Evolutionary conservation across 345 rosid genomes (phyloP).

Genomic region (Ceriops tagal): DNA sequence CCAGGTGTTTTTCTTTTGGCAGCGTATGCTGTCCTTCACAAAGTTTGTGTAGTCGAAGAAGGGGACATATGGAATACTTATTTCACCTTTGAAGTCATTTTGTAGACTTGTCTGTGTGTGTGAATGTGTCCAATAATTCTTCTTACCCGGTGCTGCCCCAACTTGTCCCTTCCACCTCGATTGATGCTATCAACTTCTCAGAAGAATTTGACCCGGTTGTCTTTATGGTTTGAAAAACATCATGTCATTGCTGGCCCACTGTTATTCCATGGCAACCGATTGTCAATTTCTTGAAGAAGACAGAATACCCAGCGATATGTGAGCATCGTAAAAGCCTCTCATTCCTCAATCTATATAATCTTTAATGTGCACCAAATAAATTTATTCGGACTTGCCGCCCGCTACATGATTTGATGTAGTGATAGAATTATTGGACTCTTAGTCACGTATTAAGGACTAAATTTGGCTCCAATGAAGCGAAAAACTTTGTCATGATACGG

Average conservation of each 20-base stretch:
- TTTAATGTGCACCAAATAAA: too few species aligned
- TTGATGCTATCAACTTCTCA: constrained; percentile 9
- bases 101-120: constrained; percentile 25
- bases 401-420: too few species aligned
- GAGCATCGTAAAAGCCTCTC: too few species aligned
- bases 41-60: constrained; percentile 29
- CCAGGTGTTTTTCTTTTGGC: constrained; percentile 18
- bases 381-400: too few species aligned
- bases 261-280: neutral
- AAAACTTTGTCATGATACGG: too few species aligned
- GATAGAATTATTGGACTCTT: too few species aligned
- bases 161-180: constrained; percentile 1
- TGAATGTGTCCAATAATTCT: constrained; percentile 14
- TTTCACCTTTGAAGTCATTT: constrained; percentile 31
- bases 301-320: too few species aligned
- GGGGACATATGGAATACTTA: constrained; percentile 34
- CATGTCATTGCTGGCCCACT: neutral
- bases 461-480: too few species aligned
- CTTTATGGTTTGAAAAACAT: neutral
- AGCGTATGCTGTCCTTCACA: constrained; percentile 20
- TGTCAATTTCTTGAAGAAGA: neutral
- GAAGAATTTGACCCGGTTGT: neutral
- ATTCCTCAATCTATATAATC: too few species aligned
- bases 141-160: constrained; percentile 26
- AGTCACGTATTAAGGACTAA: too few species aligned